These are phyloP conservation scores for Alternaria gansuensis DNA, from an alignment of 2,329 filamentous ascomycete genomes.

Conservation along the genomic window DNA sequence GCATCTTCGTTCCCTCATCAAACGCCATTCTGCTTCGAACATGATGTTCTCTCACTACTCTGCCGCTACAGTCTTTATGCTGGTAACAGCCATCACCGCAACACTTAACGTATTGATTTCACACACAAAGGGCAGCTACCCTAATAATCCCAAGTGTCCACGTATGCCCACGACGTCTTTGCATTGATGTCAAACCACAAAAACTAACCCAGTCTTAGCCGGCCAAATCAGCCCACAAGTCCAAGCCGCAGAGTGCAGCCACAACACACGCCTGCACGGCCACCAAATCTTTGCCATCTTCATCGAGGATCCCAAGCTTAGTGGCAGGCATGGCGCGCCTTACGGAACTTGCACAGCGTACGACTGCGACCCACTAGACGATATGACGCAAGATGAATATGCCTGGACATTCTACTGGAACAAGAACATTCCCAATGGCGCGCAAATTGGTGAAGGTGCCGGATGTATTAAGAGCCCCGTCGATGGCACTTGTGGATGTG, in stretches of 20 bases:
- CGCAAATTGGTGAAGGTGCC: slow-evolving; percentile 32
- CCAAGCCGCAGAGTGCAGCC: slow-evolving; percentile 56
- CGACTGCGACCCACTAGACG: slow-evolving; percentile 30
- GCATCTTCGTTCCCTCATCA: neutral
- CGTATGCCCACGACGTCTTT: slow-evolving; percentile 14
- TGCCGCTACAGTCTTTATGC: slow-evolving; percentile 21
- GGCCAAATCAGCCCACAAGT: slow-evolving; percentile 50
- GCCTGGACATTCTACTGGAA: slow-evolving; percentile 40
- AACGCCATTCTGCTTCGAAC: neutral
- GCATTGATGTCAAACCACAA: no score
- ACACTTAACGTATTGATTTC: slow-evolving; percentile 51
- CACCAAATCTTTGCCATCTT: slow-evolving; percentile 55
- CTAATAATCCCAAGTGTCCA: slow-evolving; percentile 37
- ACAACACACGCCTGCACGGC: slow-evolving; percentile 51
- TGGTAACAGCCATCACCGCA: slow-evolving; percentile 35
- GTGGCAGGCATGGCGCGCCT: slow-evolving; percentile 55
- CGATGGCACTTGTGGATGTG: slow-evolving; percentile 37
- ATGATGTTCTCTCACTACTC: slow-evolving; percentile 13
- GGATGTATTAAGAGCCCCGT: slow-evolving; percentile 42
- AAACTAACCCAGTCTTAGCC: slow-evolving; percentile 21
- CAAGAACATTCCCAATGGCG: slow-evolving; percentile 30
- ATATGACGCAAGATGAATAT: slow-evolving; percentile 27
- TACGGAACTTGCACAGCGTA: slow-evolving; percentile 58
- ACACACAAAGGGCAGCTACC: slow-evolving; percentile 51
- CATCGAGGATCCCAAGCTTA: slow-evolving; percentile 58